Conservation (phyloP, 176 grass and related monocot genomes). For the Phoenix roebelenii region DNA sequence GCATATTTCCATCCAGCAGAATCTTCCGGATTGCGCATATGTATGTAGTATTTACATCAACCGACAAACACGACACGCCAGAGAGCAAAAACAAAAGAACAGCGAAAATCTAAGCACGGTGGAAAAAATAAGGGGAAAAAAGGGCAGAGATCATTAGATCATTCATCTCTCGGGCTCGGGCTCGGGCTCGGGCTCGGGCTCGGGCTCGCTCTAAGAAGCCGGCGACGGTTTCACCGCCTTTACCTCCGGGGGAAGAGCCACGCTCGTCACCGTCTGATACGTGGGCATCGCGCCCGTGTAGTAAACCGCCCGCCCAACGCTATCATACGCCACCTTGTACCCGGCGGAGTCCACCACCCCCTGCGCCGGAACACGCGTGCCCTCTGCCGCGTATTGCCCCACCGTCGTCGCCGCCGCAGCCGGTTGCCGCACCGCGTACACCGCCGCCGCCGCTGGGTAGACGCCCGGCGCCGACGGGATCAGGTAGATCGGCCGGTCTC, state of each 20-base stretch:
- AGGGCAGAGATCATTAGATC: too few species aligned
- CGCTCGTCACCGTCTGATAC: constrained; percentile 33
- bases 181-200: too few species aligned
- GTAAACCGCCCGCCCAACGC: constrained; percentile 67
- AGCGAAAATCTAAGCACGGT: too few species aligned
- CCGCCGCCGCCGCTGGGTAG: neutral
- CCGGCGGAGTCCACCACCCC: constrained; percentile 13
- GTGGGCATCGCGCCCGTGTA: constrained; percentile 64
- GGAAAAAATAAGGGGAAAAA: too few species aligned
- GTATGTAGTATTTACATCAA: too few species aligned
- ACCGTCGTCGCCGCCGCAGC: neutral
- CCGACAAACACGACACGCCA: too few species aligned
- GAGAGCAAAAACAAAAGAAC: too few species aligned
- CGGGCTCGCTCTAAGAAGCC: constrained; percentile 19
- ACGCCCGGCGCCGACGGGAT: constrained; percentile 1
- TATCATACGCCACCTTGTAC: constrained; percentile 54
- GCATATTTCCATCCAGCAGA: too few species aligned
- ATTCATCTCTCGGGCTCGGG: too few species aligned
- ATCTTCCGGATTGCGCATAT: too few species aligned
- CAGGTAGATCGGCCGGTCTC: constrained; percentile 15
- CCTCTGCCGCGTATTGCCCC: neutral
- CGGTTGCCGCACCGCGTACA: neutral
- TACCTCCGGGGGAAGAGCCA: constrained; percentile 25
- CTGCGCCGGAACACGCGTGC: neutral
- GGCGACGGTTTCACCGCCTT: constrained; percentile 64